Evolutionary conservation across 176 grass and related monocot species (phyloP), one percentile per base, ranked within the genome.

Genomic region (Oryza coarctata): DNA sequence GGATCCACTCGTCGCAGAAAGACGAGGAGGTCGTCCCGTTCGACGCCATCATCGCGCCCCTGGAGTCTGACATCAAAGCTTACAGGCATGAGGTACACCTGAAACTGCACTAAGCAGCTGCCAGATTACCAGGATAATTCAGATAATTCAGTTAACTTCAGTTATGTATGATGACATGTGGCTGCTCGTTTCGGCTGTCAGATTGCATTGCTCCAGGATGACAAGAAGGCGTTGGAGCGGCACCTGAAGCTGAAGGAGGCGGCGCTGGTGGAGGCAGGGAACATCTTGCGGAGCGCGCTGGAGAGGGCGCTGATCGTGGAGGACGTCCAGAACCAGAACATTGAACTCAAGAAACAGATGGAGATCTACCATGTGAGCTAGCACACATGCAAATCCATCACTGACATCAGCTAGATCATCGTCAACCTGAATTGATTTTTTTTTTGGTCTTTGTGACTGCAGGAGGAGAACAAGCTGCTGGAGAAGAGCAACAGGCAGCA

Each of bases 221-320:
- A 99, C 77, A 95, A 93, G 1, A 98, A 93, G 77, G 85, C 89
- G 12, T 79, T 93, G 18, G 93, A 99, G 88, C 80, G 93, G 30
- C 82, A 89, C 72, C 76, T 83, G 62, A 99, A 90, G 80, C 83
- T 92, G 38, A 95, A 99, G 87, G 96, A 95, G 87, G 70, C 77
- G 11, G 89, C 90, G n/a, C 83, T 99, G n/a, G 44, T 95, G 3
- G 93, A 99, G 83, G 90, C 96, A 50, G 90, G 90, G 40, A 90
- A 91, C 67, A 93, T 93, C 78, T 76, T 99, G 71, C 82, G 70
- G 1, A 88, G 76, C 39, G 93, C 90, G 5, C 90, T 95, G 23
- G 96, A 98, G 88, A 88, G 93, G 41, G 93, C 93, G 27, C 87
- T 95, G 23, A 99, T 93, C 11, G 96, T 92, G 30, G 93, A 99